Percentiles rank a stretch among this genome's conserved stretches.
These are phyloP conservation scores for Zychaea mexicana DNA, from an alignment of 371 early-diverging fungal species.

Conservation along the genomic window DNA sequence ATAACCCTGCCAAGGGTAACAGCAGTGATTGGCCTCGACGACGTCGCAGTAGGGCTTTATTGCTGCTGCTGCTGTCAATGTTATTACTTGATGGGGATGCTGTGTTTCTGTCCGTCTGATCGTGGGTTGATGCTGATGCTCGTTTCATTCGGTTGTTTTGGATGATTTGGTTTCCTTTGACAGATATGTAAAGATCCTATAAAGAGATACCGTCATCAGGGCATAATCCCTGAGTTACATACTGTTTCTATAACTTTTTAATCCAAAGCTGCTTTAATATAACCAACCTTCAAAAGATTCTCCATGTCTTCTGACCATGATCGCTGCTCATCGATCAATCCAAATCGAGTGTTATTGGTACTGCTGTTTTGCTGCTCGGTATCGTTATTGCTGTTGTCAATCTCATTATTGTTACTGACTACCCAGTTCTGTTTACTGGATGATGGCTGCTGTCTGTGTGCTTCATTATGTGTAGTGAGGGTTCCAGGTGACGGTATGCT, in stretches of 20 bases:
- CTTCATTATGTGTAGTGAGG: no score
- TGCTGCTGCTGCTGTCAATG: no score
- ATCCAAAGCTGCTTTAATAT: no score
- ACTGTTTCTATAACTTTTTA: not conserved
- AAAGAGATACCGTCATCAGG: no score
- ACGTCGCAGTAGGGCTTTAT: not conserved
- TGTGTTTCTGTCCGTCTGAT: not conserved
- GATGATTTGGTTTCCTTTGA: conserved; percentile 22
- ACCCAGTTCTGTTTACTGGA: not conserved
- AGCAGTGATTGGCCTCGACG: not conserved
- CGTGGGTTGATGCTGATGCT: no score
- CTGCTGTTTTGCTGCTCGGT: no score
- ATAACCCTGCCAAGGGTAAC: not conserved
- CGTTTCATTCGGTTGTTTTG: conserved; percentile 23
- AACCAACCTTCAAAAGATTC: conserved; percentile 25
- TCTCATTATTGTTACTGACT: not conserved
- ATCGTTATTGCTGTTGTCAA: not conserved
- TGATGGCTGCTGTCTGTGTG: not conserved
- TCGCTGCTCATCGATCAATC: conserved; percentile 11
- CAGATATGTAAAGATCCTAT: conserved; percentile 30
- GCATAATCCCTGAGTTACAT: not conserved
- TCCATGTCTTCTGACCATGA: conserved; percentile 30
- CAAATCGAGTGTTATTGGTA: not conserved
- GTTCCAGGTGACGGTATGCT: no score
- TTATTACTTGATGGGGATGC: no score